Percentiles rank a stretch among this genome's conserved stretches.
phyloP scores from a whole-genome alignment of 768 basidiomycete species.

The Lactifluus rugatus region DNA sequence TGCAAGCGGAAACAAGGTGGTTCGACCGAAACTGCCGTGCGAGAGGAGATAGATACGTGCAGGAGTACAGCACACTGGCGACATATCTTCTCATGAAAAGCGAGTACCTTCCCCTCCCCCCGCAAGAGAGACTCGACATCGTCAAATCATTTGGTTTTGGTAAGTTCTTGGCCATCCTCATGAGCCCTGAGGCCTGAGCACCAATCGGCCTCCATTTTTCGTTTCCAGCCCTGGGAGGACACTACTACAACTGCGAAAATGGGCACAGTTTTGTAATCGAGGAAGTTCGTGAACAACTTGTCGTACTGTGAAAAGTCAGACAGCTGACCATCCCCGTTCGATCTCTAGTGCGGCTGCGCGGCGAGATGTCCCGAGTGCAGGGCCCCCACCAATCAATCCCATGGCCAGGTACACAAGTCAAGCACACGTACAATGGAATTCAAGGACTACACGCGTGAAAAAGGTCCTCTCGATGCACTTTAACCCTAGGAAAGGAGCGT shows the following conservation, averaged over 20 bases:
- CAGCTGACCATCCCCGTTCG: neutral
- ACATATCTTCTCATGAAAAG: constrained; percentile 14
- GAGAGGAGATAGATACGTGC: constrained; percentile 18
- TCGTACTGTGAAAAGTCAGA: neutral
- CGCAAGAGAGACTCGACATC: constrained; percentile 22
- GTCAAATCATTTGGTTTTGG: constrained; percentile 22
- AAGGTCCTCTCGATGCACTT: no score
- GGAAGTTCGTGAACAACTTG: constrained; percentile 31
- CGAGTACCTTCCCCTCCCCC: constrained; percentile 19
- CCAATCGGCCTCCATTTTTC: neutral
- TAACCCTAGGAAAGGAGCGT: no score
- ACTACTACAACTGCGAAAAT: constrained; percentile 32
- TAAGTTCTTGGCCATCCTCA: constrained; percentile 7
- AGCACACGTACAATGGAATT: constrained; percentile 40
- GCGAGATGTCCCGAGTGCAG: constrained; percentile 49
- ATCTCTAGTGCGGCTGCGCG: constrained; percentile 47
- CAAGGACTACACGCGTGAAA: no score
- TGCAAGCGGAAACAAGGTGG: constrained; percentile 22
- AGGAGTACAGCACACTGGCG: constrained; percentile 19
- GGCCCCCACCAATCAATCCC: constrained; percentile 38
- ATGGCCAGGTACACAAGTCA: constrained; percentile 32
- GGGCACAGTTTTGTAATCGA: constrained; percentile 52
- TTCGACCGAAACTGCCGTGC: constrained; percentile 21
- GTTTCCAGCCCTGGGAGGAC: constrained; percentile 21
- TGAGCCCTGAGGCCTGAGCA: neutral